These are phyloP conservation scores for Pulveroboletus sp. DNA, from an alignment of 768 basidiomycete species.

Conservation along the genomic window DNA sequence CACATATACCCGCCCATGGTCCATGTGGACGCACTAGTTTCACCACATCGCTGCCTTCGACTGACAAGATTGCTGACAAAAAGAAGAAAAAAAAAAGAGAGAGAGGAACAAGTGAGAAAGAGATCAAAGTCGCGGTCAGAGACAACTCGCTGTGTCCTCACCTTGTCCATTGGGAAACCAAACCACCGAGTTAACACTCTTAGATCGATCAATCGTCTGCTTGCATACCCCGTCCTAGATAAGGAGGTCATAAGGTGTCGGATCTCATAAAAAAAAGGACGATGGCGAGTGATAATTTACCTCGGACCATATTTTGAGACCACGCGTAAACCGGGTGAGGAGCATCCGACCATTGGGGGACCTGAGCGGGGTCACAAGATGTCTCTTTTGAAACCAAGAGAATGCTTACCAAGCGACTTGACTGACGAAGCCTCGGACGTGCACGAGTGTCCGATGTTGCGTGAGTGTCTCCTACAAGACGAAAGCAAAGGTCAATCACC, in stretches of 20 bases:
- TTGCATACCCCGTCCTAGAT: slow-evolving; percentile 45
- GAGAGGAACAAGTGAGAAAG: neutral
- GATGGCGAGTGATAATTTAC: slow-evolving; percentile 18
- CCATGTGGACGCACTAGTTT: slow-evolving; percentile 35
- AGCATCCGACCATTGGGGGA: slow-evolving; percentile 43
- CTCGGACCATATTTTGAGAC: slow-evolving; percentile 50
- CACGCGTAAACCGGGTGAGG: slow-evolving; percentile 44
- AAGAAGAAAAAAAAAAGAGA: too few relatives aligned
- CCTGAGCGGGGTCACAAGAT: slow-evolving; percentile 23
- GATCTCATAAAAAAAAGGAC: neutral
- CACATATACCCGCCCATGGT: neutral
- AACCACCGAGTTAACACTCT: slow-evolving; percentile 41
- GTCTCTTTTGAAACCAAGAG: neutral
- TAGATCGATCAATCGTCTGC: slow-evolving; percentile 44
- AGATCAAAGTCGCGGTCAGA: neutral
- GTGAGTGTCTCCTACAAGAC: slow-evolving; percentile 35
- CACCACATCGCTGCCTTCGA: slow-evolving; percentile 43
- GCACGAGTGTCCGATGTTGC: slow-evolving; percentile 43
- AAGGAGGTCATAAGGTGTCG: neutral
- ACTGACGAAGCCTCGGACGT: slow-evolving; percentile 47
- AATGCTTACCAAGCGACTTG: slow-evolving; percentile 46
- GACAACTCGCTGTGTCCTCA: slow-evolving; percentile 10
- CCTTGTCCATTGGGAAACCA: slow-evolving; percentile 49
- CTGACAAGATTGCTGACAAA: slow-evolving; percentile 43
- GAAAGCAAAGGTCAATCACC: neutral